Percentiles rank a stretch among this genome's conserved stretches.
Evolutionary conservation across 2,329 filamentous ascomycete genomes (phyloP).

Genomic region (Neofusicoccum parvum): DNA sequence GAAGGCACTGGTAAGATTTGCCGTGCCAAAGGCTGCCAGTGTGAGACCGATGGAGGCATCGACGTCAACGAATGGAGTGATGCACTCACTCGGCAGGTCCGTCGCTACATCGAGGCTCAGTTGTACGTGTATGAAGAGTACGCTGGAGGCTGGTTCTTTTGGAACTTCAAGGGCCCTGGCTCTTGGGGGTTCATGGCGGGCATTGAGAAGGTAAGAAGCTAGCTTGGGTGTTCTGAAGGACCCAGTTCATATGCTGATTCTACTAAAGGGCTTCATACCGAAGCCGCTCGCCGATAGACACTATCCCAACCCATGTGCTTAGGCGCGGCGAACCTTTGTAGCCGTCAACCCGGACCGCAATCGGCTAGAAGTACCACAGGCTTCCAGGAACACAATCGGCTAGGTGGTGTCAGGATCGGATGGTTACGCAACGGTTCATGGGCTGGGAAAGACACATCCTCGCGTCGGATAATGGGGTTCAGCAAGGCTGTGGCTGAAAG

Average conservation of each 20-base stretch:
- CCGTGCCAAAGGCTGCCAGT: slow-evolving; percentile 41
- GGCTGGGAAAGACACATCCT: no score
- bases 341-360: no score
- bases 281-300: slow-evolving; percentile 2
- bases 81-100: slow-evolving; percentile 40
- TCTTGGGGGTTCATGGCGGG: slow-evolving; percentile 47
- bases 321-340: background rate
- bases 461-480: no score
- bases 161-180: slow-evolving; percentile 46
- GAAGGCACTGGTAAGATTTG: slow-evolving; percentile 29
- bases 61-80: slow-evolving; percentile 36
- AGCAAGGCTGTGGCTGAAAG: background rate
- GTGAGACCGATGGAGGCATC: slow-evolving; percentile 36
- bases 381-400: no score
- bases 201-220: slow-evolving; percentile 36
- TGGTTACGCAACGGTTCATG: no score
- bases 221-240: background rate
- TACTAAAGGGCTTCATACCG: slow-evolving; percentile 13
- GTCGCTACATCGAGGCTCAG: slow-evolving; percentile 47
- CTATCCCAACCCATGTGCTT: slow-evolving; percentile 9
- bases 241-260: background rate
- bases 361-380: no score
- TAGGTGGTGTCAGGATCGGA: no score
- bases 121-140: slow-evolving; percentile 47
- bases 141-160: slow-evolving; percentile 46